Evolutionary conservation across 1,284 basidiomycete species (phyloP), one percentile per base, ranked within the genome.

Genomic region (Leucoagaricus sp.): DNA sequence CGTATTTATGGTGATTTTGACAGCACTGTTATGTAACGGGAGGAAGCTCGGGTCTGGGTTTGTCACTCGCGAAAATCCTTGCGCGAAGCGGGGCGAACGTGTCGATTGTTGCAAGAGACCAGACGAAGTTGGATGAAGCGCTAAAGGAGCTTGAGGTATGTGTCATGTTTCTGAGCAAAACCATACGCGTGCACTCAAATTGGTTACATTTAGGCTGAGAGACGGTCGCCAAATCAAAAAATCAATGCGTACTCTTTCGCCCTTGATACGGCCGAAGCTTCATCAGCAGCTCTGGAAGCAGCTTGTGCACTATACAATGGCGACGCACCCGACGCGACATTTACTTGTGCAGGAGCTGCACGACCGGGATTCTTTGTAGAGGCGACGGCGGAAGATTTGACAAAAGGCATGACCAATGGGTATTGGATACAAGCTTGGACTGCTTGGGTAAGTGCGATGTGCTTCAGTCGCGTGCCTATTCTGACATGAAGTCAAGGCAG

Each of bases 11-110:
- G 10, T 51, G 33, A 49, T 26, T 50, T 29, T 42, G 29, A 2
- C 31, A 91, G 88, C 86, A 86, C 64, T 86, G 83, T 69, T 91
- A 89, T 67, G 75, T 94, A 52, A 91, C 92, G 13, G 94, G 93
- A 23, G 93, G 91, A 1, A 91, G 87, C 8, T 79, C 86, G 21
- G 93, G 93, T 1, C 80, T 94, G 1, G 93, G 94, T 7, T 79
- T 92, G 12, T 79, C 85, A 0, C 75, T 94, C 0, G 89, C 92
- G 0, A 76, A 82, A 38, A 75, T 86, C 38, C 79, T 95, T 10
- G 82, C 86, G n/a, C 72, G 78, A 61, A 77, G 79, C 53, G 93
- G 93, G 1, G 91, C 92, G 1, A 77, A 92, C 67, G 87, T 96
- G 3, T 89, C 89, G 1, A 89, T 96, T 59, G 87, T 94, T 31